A percentile compares a stretch with the other conserved stretches of the same genome.
phyloP scores from a whole-genome alignment of 345 rosid genomes.

The Mangifera indica region DNA sequence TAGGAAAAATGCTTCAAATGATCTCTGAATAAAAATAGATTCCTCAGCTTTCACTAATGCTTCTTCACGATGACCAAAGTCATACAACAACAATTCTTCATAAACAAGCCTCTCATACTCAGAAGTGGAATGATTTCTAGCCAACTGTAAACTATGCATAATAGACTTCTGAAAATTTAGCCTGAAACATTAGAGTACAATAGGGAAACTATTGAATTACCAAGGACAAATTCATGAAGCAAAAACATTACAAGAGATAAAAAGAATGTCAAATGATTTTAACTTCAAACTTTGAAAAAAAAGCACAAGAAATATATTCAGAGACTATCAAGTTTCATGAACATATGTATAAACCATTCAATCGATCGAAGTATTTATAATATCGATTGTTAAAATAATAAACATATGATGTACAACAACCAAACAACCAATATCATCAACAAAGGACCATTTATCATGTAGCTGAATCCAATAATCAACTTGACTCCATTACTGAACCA shows the following conservation, averaged over 20 bases:
- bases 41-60: constrained; percentile 92
- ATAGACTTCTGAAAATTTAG: constrained; percentile 93
- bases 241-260: not conserved
- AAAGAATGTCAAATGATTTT: not conserved
- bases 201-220: not conserved
- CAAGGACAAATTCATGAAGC: not conserved
- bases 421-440: constrained; percentile 91
- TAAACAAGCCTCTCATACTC: constrained; percentile 90
- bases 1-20: constrained; percentile 96
- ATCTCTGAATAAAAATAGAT: constrained; percentile 80
- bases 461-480: constrained; percentile 98
- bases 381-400: not conserved
- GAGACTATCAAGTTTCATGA: not conserved
- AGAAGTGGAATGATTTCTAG: constrained; percentile 76
- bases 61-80: constrained; percentile 92
- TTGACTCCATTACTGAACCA: constrained; percentile 73
- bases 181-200: constrained; percentile 41
- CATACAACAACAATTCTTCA: constrained; percentile 95
- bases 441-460: constrained; percentile 90
- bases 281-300: constrained; percentile 4
- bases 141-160: constrained; percentile 82
- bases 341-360: not conserved
- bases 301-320: not conserved
- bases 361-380: not conserved
- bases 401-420: constrained; percentile 83